Evolutionary conservation across 495 filamentous ascomycete genomes (phyloP).

Genomic region (Penicillium argentinense): DNA sequence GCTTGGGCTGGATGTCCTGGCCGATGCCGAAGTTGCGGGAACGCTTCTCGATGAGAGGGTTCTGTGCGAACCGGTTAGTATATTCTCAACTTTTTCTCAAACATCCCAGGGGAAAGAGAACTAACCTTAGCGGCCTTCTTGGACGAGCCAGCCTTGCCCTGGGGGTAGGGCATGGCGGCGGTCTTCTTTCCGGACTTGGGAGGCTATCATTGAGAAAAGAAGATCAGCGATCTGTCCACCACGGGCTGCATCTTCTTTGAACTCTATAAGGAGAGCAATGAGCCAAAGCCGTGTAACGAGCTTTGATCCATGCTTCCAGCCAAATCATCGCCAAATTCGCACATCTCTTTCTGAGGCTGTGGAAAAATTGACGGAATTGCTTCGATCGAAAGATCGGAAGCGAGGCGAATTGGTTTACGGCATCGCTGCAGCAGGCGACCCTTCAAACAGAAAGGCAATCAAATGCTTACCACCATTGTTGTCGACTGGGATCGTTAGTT

Average conservation of each 20-base stretch:
- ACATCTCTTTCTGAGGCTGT: conserved; percentile 38
- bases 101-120: conserved; percentile 25
- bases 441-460: conserved; percentile 29
- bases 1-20: conserved; percentile 96
- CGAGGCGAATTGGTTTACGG: conserved; percentile 32
- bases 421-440: conserved; percentile 40
- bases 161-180: conserved; percentile 94
- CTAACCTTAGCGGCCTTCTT: conserved; percentile 97
- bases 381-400: conserved; percentile 41
- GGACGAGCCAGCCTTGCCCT: conserved; percentile 78
- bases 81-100: conserved; percentile 18
- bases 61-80: conserved; percentile 54
- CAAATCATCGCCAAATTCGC: conserved; percentile 68
- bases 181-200: conserved; percentile 94
- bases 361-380: conserved; percentile 41
- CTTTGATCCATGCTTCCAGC: conserved; percentile 73
- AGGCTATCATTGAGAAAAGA: conserved; percentile 99
- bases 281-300: conserved; percentile 55
- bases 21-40: conserved; percentile 98
- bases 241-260: conserved; percentile 75
- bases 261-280: conserved; percentile 80
- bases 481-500: conserved; percentile 49
- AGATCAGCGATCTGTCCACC: conserved; percentile 87
- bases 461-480: conserved; percentile 54
- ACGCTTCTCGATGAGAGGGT: conserved; percentile 98